Base-by-base conservation (phyloP, 2,329 filamentous ascomycete genomes). In the Thermoascus crustaceus region DNA sequence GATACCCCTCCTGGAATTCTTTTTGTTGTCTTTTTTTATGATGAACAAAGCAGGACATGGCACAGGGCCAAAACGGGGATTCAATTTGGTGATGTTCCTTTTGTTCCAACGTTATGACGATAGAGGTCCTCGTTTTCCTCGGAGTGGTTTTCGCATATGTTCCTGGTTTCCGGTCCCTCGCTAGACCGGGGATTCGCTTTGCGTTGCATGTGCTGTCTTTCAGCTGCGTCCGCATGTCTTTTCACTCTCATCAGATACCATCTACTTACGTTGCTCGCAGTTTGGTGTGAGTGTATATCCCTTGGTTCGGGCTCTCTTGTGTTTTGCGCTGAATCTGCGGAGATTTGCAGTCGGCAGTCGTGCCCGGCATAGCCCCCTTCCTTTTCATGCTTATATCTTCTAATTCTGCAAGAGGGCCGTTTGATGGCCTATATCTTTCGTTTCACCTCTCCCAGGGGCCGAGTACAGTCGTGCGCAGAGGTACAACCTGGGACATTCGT, bases 41-140 rank as follows among this genome's bases (percentile, higher is more conserved):
- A n/a, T n/a, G n/a, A n/a, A n/a, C n/a, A n/a, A n/a, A n/a, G n/a
- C n/a, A 29, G 26, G 26, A 29, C 14, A 29, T 17, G 26, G 26
- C 26, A 29, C 14, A 29, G 26, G 26, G 18, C 26, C 26, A 29
- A 29, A 29, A 29, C 8, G 26, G 26, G 26, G 26, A 16, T 29
- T 18, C 26, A 17, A 29, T 29, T 16, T 17, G 26, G 26, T 17
- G 26, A 18, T n/a, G 10, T 29, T 29, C 14, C 18, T 29, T 29
- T 29, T 29, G 13, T 43, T 38, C 41, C 39, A 38, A n/a, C 31
- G 27, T 33, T 36, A 60, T 48, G 58, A 60, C 52, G 50, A 61
- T 61, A 61, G 57, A 61, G 54, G 54, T 55, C 53, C 50, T 52
- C 55, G 45, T 51, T 52, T 54, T 53, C 42, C 44, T 47, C 50